A percentile compares a stretch with the other conserved stretches of the same genome.
phyloP scores from a whole-genome alignment of 75 land plant genomes.

The Selaginella moellendorffii region DNA sequence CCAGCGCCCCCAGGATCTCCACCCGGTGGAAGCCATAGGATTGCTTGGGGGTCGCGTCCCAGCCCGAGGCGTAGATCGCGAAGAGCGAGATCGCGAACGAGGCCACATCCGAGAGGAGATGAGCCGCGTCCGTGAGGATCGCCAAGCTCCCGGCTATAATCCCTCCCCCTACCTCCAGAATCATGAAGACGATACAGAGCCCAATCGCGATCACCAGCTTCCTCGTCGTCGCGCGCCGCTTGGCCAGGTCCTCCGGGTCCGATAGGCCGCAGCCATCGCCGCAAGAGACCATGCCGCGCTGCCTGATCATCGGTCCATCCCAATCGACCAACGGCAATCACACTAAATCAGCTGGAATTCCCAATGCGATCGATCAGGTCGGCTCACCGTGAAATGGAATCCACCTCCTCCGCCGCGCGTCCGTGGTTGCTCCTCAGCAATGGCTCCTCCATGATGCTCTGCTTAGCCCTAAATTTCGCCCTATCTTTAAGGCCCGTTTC shows the following conservation, averaged over 20 bases:
- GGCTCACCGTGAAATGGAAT: too few relatives aligned
- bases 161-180: conserved; percentile 68
- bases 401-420: too few relatives aligned
- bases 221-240: conserved; percentile 39
- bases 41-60: conserved; percentile 88
- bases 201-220: conserved; percentile 60
- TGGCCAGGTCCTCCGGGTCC: conserved; percentile 39
- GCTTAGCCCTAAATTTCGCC: too few relatives aligned
- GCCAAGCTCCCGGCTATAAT: conserved; percentile 83
- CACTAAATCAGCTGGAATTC: too few relatives aligned
- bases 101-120: conserved; percentile 84
- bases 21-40: conserved; percentile 39
- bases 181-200: conserved; percentile 66
- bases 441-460: too few relatives aligned
- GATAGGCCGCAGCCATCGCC: conserved; percentile 56
- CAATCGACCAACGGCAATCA: too few relatives aligned
- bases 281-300: conserved; percentile 13
- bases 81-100: conserved; percentile 86
- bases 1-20: background rate
- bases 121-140: conserved; percentile 88
- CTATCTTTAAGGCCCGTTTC: too few relatives aligned
- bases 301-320: too few relatives aligned
- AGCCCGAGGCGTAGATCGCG: conserved; percentile 78
- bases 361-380: too few relatives aligned
- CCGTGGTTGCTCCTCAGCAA: too few relatives aligned